A percentile compares a stretch with the other conserved stretches of the same genome.
These are phyloP conservation scores for Zymoseptoria pseudotritici DNA, from an alignment of 2,329 filamentous ascomycete species.

Conservation along the genomic window DNA sequence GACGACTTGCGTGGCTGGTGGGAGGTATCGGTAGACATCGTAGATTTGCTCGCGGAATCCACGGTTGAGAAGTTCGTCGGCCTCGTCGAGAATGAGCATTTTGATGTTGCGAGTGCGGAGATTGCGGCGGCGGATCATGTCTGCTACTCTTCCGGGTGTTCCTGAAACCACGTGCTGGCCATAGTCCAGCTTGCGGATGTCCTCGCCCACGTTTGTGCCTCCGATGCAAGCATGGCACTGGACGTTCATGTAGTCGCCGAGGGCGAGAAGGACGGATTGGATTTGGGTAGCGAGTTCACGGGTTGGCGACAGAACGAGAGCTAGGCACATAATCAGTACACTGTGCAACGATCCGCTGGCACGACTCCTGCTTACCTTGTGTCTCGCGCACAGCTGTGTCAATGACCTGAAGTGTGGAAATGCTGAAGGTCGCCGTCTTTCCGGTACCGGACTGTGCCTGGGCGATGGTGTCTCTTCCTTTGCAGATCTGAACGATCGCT, in stretches of 20 bases:
- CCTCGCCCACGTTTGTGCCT: constrained; percentile 94
- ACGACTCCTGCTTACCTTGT: constrained; percentile 93
- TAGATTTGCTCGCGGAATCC: constrained; percentile 99
- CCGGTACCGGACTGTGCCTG: constrained; percentile 98
- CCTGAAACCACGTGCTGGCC: constrained; percentile 97
- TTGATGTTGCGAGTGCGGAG: constrained; percentile 69
- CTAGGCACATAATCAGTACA: constrained; percentile 32
- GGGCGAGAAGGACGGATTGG: constrained; percentile 96
- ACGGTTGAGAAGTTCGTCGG: constrained; percentile 76
- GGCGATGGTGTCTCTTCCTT: constrained; percentile 96
- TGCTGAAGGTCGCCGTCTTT: constrained; percentile 99
- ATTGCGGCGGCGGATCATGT: constrained; percentile 70
- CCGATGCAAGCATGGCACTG: constrained; percentile 98
- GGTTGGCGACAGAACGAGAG: constrained; percentile 89
- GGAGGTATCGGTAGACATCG: constrained; percentile 95
- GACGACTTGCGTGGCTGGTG: constrained; percentile 95
- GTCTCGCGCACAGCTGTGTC: constrained; percentile 89
- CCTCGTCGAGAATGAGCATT: constrained; percentile 70
- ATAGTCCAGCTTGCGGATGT: constrained; percentile 95
- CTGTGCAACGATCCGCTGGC: constrained; percentile 31
- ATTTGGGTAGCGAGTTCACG: constrained; percentile 97
- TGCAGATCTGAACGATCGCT: constrained; percentile 97
- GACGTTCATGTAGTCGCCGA: constrained; percentile 99
- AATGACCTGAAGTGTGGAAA: constrained; percentile 98
- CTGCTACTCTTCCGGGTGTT: constrained; percentile 90